A percentile compares a stretch with the other conserved stretches of the same genome.
Conservation (phyloP, 139 green algal species). For the Tetratostichococcus sp. region DNA sequence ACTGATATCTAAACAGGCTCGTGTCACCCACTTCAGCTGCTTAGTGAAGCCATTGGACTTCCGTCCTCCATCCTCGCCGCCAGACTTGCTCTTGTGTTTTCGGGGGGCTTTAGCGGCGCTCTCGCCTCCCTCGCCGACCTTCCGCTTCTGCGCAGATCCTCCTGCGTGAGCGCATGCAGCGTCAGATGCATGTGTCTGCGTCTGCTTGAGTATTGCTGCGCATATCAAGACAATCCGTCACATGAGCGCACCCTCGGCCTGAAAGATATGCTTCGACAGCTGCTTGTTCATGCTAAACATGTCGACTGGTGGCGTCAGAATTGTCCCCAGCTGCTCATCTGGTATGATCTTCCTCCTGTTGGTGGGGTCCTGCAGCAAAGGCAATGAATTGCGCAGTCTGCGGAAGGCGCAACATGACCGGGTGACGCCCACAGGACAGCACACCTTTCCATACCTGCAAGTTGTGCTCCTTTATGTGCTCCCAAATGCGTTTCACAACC, state of each 20-base stretch:
- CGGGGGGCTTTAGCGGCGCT: not conserved
- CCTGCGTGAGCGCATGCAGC: too few relatives aligned
- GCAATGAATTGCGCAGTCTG: too few relatives aligned
- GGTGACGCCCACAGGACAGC: too few relatives aligned
- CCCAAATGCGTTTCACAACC: conserved; percentile 80
- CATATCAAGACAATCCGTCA: too few relatives aligned
- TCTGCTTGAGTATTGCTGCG: too few relatives aligned
- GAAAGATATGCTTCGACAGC: conserved; percentile 54
- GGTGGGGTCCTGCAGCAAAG: conserved; percentile 44
- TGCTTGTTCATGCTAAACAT: conserved; percentile 86
- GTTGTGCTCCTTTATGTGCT: conserved; percentile 76
- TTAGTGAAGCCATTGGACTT: conserved; percentile 45
- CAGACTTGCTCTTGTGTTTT: not conserved
- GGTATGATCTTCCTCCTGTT: conserved; percentile 61
- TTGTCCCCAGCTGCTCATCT: conserved; percentile 15
- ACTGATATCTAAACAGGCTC: too few relatives aligned
- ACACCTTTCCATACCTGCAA: too few relatives aligned
- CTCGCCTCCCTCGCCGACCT: too few relatives aligned
- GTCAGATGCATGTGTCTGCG: too few relatives aligned
- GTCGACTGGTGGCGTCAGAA: conserved; percentile 52
- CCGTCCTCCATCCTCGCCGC: not conserved
- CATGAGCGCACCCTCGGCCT: conserved; percentile 12
- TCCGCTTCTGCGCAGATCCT: too few relatives aligned
- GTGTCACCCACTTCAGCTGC: conserved; percentile 26
- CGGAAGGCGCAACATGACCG: too few relatives aligned